Percentiles rank a stretch among this genome's conserved stretches.
Evolutionary conservation across 176 grass and related monocot genomes (phyloP).

Genomic region (Raddia distichophylla): DNA sequence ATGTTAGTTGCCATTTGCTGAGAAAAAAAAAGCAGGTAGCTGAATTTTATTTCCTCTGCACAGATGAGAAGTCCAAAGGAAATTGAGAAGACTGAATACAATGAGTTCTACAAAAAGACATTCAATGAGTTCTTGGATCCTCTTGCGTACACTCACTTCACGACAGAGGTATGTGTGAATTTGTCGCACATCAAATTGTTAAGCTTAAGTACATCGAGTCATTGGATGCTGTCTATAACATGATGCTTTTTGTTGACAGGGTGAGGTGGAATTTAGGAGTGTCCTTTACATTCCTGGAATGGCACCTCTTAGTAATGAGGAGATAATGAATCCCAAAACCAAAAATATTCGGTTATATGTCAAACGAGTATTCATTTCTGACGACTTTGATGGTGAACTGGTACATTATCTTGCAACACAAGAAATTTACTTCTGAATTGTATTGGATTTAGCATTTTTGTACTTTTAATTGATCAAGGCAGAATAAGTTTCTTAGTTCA

Average conservation of each 20-base stretch:
- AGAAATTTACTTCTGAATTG: neutral
- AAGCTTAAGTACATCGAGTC: neutral
- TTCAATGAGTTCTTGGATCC: constrained; percentile 95
- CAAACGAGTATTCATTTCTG: no score
- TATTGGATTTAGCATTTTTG: neutral
- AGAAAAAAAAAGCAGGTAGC: constrained; percentile 9
- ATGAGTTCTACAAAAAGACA: constrained; percentile 89
- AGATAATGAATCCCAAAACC: constrained; percentile 41
- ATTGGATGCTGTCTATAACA: neutral
- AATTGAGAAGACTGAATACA: constrained; percentile 67
- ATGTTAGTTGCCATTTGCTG: neutral
- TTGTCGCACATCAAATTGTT: constrained; percentile 13
- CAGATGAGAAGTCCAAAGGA: constrained; percentile 85
- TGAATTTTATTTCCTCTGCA: constrained; percentile 23
- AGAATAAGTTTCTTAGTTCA: constrained; percentile 20
- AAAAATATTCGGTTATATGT: no score
- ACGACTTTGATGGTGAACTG: no score
- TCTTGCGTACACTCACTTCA: constrained; percentile 70
- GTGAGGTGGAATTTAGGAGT: constrained; percentile 88
- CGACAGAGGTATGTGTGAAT: constrained; percentile 59
- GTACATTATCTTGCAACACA: neutral
- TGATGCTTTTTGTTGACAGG: constrained; percentile 49
- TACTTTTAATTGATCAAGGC: neutral
- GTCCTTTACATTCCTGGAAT: constrained; percentile 87
- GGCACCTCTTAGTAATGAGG: constrained; percentile 84